A percentile compares a stretch with the other conserved stretches of the same genome.
phyloP scores from a whole-genome alignment of 306 rosid genomes.

The Acacia confusa region DNA sequence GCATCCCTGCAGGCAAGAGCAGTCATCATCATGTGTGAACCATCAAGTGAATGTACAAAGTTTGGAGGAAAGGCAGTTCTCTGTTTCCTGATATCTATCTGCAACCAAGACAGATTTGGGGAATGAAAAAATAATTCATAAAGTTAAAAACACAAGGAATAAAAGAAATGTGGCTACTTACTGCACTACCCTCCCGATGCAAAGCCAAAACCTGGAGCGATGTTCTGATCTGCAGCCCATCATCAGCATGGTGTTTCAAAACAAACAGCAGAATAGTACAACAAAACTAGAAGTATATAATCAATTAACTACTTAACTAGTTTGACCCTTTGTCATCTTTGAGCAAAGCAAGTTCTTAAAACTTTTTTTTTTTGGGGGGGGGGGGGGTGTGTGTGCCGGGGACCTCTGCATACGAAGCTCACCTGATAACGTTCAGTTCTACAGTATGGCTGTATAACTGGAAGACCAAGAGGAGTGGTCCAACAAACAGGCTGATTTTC shows the following conservation, averaged over 20 bases:
- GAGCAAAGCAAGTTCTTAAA: not conserved
- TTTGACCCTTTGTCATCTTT: not conserved
- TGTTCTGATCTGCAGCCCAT: constrained; percentile 65
- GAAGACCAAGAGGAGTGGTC: constrained; percentile 94
- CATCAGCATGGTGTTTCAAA: constrained; percentile 19
- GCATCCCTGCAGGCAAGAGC: constrained; percentile 85
- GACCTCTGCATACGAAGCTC: constrained; percentile 35
- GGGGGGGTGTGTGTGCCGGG: no score
- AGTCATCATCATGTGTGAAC: constrained; percentile 92
- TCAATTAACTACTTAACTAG: not conserved
- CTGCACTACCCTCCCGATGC: constrained; percentile 66
- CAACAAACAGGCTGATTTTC: constrained; percentile 86
- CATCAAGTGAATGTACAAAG: constrained; percentile 81
- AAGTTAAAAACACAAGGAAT: constrained; percentile 3
- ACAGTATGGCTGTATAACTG: constrained; percentile 83
- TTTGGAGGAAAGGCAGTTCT: constrained; percentile 91
- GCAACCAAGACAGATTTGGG: constrained; percentile 23
- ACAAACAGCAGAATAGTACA: not conserved
- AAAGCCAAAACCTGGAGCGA: constrained; percentile 84
- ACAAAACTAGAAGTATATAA: not conserved
- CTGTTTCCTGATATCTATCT: constrained; percentile 75
- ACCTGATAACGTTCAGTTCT: constrained; percentile 75
- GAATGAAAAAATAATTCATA: constrained; percentile 15
- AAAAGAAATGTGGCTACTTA: constrained; percentile 34
- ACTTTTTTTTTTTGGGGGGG: no score